phyloP scores from a whole-genome alignment of 257 asterid species.

The Dorcoceras hygrometricum region DNA sequence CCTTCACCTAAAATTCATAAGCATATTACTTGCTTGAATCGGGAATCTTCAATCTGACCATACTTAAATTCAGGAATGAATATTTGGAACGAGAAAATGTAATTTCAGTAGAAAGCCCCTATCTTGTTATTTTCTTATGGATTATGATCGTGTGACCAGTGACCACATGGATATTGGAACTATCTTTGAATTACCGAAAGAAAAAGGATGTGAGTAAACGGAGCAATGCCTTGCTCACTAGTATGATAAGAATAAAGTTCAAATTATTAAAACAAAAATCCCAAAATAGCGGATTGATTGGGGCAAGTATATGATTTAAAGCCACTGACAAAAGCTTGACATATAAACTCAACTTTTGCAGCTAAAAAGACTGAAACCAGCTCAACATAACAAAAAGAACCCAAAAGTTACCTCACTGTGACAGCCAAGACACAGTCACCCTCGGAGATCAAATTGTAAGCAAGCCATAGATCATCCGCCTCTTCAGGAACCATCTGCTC shows the following conservation, averaged over 20 bases:
- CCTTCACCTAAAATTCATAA: not conserved
- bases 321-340: not conserved
- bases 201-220: no score
- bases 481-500: conserved; percentile 85
- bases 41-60: not conserved
- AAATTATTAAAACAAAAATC: no score
- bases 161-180: no score
- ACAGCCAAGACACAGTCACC: conserved; percentile 71
- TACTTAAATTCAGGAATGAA: no score
- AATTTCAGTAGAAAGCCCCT: not conserved
- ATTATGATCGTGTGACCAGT: no score
- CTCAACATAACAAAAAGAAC: conserved; percentile 1
- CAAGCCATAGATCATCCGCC: conserved; percentile 88
- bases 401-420: conserved; percentile 60
- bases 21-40: not conserved
- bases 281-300: no score
- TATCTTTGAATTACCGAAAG: no score
- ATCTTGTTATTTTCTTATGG: no score
- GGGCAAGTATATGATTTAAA: not conserved
- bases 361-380: not conserved
- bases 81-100: not conserved
- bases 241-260: not conserved
- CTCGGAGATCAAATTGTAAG: conserved; percentile 70
- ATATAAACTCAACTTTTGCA: conserved; percentile 4
- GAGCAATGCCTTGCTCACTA: not conserved